These are phyloP conservation scores for Cichorium intybus DNA, from an alignment of 140 eudicot species.

Conservation along the genomic window DNA sequence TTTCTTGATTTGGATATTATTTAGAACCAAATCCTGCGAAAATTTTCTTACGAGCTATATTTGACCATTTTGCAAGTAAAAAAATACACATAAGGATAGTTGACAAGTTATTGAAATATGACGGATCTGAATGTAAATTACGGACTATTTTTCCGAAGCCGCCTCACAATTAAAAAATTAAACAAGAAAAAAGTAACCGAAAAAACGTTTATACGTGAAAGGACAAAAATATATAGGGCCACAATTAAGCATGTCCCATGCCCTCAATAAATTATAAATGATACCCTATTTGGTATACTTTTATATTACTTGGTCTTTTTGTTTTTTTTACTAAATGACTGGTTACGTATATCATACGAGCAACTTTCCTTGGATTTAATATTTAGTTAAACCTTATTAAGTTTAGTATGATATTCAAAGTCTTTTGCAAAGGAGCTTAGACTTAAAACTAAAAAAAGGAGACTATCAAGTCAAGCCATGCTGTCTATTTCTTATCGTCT, in stretches of 20 bases:
- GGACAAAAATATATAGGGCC: neutral
- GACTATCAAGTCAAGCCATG: no score
- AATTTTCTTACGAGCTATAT: neutral
- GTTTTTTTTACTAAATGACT: no score
- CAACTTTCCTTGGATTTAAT: no score
- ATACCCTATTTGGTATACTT: neutral
- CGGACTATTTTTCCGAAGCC: no score
- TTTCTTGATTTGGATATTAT: neutral
- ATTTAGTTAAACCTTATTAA: no score
- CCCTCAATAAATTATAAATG: neutral
- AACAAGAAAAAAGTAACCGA: neutral
- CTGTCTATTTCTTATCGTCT: no score
- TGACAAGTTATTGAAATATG: neutral
- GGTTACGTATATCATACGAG: no score
- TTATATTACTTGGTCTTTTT: neutral
- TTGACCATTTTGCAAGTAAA: slow-evolving; percentile 1
- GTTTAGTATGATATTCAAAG: no score
- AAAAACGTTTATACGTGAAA: neutral
- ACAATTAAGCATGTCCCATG: neutral
- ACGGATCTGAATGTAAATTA: no score
- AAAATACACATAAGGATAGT: neutral
- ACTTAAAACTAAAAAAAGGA: no score
- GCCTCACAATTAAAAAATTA: no score
- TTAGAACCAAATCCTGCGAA: neutral
- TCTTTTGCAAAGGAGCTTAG: no score